A percentile compares a stretch with the other conserved stretches of the same genome.
Conservation (phyloP, 2,329 filamentous ascomycete species). For the Fusarium miscanthi region DNA sequence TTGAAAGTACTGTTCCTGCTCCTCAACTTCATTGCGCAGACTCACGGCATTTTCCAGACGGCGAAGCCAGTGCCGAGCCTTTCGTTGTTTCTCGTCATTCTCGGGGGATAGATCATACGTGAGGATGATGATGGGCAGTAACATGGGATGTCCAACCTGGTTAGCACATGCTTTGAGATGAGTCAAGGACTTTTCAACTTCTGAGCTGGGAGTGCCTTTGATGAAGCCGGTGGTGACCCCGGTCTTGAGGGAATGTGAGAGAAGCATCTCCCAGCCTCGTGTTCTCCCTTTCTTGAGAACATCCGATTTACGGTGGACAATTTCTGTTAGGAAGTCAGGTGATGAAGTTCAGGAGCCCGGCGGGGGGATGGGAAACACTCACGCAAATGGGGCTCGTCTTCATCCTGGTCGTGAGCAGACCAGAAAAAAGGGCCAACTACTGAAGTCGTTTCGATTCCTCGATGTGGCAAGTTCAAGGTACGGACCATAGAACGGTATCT, state of each 20-base stretch:
- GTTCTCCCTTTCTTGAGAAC: conserved; percentile 73
- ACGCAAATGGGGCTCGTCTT: conserved; percentile 68
- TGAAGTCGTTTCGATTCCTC: conserved; percentile 67
- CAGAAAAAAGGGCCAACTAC: conserved; percentile 74
- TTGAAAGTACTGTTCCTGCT: conserved; percentile 65
- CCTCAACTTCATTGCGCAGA: conserved; percentile 69
- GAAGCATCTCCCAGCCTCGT: conserved; percentile 72
- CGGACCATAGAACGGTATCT: conserved; percentile 68
- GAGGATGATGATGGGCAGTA: conserved; percentile 69
- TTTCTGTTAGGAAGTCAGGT: conserved; percentile 54
- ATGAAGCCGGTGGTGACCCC: conserved; percentile 69
- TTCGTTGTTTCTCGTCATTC: conserved; percentile 71
- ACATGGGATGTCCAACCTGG: conserved; percentile 67
- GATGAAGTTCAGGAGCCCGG: neutral
- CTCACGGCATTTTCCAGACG: conserved; percentile 70
- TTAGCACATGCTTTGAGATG: conserved; percentile 62
- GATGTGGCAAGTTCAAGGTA: conserved; percentile 63
- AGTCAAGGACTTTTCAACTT: conserved; percentile 61
- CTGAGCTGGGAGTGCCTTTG: conserved; percentile 69
- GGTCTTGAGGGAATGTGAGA: conserved; percentile 66
- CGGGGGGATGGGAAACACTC: conserved; percentile 41
- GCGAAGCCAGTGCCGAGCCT: conserved; percentile 71
- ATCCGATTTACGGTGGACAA: conserved; percentile 74
- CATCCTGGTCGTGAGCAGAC: conserved; percentile 66
- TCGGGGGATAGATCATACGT: conserved; percentile 66